Percentiles rank a stretch among this genome's conserved stretches.
Conservation (phyloP, 495 filamentous ascomycete genomes). For the Tuber magnatum region DNA sequence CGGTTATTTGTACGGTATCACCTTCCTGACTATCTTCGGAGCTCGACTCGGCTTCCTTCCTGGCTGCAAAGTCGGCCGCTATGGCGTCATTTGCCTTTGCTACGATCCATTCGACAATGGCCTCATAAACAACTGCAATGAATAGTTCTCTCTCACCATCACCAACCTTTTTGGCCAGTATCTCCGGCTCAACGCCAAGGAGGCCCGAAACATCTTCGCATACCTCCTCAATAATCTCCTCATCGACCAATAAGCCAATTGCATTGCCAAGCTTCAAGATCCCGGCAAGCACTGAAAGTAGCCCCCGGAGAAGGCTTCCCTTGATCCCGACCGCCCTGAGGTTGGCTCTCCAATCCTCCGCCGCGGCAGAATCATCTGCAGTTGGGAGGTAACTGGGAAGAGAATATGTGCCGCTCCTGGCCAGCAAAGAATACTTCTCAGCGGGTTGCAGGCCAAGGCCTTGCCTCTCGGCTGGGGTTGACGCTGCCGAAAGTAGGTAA, state of each 20-base stretch:
- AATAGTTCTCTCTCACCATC: conserved; percentile 75
- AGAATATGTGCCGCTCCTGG: conserved; percentile 74
- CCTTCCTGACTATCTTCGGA: conserved; percentile 56
- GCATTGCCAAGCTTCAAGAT: conserved; percentile 88
- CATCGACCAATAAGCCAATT: conserved; percentile 73
- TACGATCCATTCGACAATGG: conserved; percentile 91
- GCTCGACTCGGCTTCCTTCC: conserved; percentile 56
- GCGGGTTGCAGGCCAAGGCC: conserved; percentile 79
- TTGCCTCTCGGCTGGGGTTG: conserved; percentile 83
- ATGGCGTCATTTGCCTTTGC: conserved; percentile 85
- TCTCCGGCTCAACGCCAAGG: conserved; percentile 77
- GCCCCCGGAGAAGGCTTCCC: conserved; percentile 65
- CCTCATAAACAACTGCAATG: conserved; percentile 84
- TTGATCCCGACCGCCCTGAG: conserved; percentile 89
- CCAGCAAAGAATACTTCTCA: conserved; percentile 68
- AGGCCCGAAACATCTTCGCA: conserved; percentile 86
- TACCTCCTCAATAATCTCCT: conserved; percentile 73
- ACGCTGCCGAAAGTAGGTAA: conserved; percentile 82
- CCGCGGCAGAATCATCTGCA: conserved; percentile 84
- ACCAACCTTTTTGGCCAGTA: conserved; percentile 67
- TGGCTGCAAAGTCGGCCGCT: conserved; percentile 58
- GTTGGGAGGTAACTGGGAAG: conserved; percentile 86
- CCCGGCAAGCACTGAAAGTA: conserved; percentile 77
- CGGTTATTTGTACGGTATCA: conserved; percentile 81
- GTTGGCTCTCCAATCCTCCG: conserved; percentile 79